These are phyloP conservation scores for Heterobasidion irregulare DNA, from an alignment of 1,284 basidiomycete species.

Conservation along the genomic window DNA sequence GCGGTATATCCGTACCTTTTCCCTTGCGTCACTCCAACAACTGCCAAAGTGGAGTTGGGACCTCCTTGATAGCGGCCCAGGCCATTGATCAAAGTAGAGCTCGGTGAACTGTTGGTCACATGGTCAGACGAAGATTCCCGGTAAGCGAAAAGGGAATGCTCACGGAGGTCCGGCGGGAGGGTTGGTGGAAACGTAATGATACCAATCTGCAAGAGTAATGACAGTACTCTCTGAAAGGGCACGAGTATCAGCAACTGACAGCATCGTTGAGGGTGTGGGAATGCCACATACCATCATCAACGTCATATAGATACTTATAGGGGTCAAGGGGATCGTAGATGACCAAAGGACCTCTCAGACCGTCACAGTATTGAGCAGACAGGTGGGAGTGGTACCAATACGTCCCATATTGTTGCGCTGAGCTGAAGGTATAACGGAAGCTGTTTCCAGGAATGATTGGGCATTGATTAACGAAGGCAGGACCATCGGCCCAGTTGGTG, in stretches of 20 bases:
- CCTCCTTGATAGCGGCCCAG: conserved; percentile 23
- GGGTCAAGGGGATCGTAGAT: conserved; percentile 12
- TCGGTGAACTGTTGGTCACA: background rate
- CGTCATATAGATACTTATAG: conserved; percentile 6
- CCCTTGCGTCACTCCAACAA: conserved; percentile 20
- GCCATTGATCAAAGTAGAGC: conserved; percentile 45
- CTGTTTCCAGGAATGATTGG: conserved; percentile 11
- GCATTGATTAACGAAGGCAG: conserved; percentile 14
- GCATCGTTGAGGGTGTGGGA: background rate
- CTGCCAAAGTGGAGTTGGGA: conserved; percentile 16
- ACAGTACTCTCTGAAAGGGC: conserved; percentile 14
- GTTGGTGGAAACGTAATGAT: conserved; percentile 8
- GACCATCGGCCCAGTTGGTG: conserved; percentile 23
- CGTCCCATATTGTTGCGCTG: background rate
- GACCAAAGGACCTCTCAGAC: conserved; percentile 21
- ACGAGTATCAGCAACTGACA: background rate
- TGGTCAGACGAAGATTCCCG: background rate
- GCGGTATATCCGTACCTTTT: conserved; percentile 8
- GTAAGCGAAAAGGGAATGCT: background rate
- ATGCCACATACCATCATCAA: conserved; percentile 6
- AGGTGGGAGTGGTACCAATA: conserved; percentile 2
- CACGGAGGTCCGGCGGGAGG: background rate
- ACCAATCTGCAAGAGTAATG: conserved; percentile 19
- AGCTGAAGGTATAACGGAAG: conserved; percentile 9
- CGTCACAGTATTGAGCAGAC: conserved; percentile 23